Base-by-base conservation (phyloP, 2,329 filamentous ascomycete genomes). In the Lecanicillium sp. region DNA sequence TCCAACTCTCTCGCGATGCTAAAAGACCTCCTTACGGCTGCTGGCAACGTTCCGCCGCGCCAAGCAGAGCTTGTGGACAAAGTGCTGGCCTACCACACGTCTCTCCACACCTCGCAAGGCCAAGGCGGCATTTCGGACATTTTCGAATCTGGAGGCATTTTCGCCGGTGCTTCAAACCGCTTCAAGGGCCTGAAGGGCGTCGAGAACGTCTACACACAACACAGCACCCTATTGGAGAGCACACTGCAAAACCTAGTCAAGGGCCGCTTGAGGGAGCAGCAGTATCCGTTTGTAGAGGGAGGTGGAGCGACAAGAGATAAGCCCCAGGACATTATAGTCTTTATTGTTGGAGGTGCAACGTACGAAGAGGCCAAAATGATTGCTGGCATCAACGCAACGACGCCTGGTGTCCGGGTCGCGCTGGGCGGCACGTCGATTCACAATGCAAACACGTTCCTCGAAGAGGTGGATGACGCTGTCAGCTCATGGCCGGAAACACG, bases 141-240 rank as follows among this genome's bases (percentile, higher is more conserved):
- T 6, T 97, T 98, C 52, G 89, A 97, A 54, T 84, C 87, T 0
- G 78, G 83, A 0, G 90, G 87, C 4, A 90, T 98, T 47, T 95
- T 98, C 61, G 86, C 87, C 1, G 86, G 86, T 11, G 88, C 89
- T 10, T 76, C 87, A 29, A 87, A 83, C 53, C 80, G 89, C 5
- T 88, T 98, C 60, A 95, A 94, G 55, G 92, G 92, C 0, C 71
- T 98, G 12, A 96, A 97, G 56, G 92, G 92, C 2, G 92, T 98
- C 1, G 94, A 98, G 59, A 98, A 98, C 52, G 92, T 98, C 19
- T 98, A 98, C 59, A 98, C 92, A 0, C 94, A 98, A 59, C 92
- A 98, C 60, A 94, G 87, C 5, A 88, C 94, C 0, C 74, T 87
- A 17, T 63, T 98, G 13, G 89, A 96, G 59, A 76, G 77, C 17